phyloP scores from a whole-genome alignment of 1,284 basidiomycete genomes.

The Boletus subluridellus region DNA sequence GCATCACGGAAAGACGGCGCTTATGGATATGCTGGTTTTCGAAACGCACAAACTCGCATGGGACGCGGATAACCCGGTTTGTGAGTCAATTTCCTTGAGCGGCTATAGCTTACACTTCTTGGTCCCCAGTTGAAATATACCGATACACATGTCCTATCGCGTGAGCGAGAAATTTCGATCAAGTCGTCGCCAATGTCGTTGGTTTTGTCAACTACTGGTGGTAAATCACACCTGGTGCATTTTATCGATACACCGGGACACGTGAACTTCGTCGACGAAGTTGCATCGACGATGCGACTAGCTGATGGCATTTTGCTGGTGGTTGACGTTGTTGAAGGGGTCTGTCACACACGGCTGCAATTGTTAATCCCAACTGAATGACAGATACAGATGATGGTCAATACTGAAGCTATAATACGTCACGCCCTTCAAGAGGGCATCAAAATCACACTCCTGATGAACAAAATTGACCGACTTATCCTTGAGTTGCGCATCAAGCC shows the following conservation, averaged over 20 bases:
- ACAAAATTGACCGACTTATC: slow-evolving; percentile 97
- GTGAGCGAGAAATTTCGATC: slow-evolving; percentile 88
- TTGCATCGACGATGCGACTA: slow-evolving; percentile 81
- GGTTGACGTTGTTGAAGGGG: slow-evolving; percentile 94
- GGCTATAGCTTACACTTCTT: slow-evolving; percentile 19
- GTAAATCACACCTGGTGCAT: slow-evolving; percentile 93
- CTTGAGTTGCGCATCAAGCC: slow-evolving; percentile 96
- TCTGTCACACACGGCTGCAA: slow-evolving; percentile 38
- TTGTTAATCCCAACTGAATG: slow-evolving; percentile 10
- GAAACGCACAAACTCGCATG: slow-evolving; percentile 95
- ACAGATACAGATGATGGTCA: slow-evolving; percentile 75
- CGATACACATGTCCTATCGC: slow-evolving; percentile 88
- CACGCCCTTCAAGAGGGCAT: slow-evolving; percentile 86
- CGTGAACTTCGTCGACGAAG: slow-evolving; percentile 97
- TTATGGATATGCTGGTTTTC: slow-evolving; percentile 95
- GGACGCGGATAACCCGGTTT: slow-evolving; percentile 84
- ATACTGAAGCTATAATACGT: slow-evolving; percentile 81
- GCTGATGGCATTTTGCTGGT: slow-evolving; percentile 94
- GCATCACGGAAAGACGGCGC: slow-evolving; percentile 96
- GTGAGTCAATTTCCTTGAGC: slow-evolving; percentile 32
- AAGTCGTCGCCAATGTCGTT: slow-evolving; percentile 97
- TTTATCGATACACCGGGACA: slow-evolving; percentile 98
- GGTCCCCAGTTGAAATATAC: slow-evolving; percentile 77
- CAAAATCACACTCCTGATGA: slow-evolving; percentile 91
- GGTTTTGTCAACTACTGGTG: slow-evolving; percentile 79